Percentiles rank a stretch among this genome's conserved stretches.
phyloP scores from a whole-genome alignment of 73 alveolate species.

The Symbiodinium natans region DNA sequence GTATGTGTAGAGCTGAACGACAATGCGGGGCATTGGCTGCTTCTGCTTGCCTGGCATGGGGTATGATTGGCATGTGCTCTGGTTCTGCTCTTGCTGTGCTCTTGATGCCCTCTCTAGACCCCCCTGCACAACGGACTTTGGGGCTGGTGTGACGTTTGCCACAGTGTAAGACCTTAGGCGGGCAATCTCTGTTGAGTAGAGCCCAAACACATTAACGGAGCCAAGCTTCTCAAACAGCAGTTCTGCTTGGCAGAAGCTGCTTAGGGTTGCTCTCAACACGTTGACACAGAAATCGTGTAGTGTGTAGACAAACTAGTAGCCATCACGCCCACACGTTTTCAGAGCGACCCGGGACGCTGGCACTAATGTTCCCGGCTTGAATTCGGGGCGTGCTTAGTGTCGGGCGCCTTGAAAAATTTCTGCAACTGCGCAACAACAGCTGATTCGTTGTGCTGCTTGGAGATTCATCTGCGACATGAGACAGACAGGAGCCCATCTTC shows the following conservation, averaged over 20 bases:
- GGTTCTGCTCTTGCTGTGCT: no score
- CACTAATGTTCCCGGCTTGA: no score
- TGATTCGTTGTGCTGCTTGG: no score
- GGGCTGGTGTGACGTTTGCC: background rate
- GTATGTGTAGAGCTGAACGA: conserved; percentile 96
- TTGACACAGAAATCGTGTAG: no score
- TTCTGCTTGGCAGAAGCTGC: background rate
- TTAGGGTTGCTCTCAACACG: no score
- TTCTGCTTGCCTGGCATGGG: conserved; percentile 93
- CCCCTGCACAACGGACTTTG: background rate
- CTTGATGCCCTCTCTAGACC: background rate
- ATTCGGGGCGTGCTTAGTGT: background rate
- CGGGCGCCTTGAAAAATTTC: background rate
- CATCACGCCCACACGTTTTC: no score
- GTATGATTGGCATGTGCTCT: no score
- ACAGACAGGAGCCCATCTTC: no score
- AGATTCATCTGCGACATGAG: no score
- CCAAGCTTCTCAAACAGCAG: background rate
- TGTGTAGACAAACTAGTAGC: no score
- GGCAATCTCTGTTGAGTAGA: background rate
- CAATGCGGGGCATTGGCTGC: conserved; percentile 96
- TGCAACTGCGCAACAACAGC: no score
- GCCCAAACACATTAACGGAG: background rate
- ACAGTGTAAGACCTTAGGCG: background rate
- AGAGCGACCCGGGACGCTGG: no score